These are phyloP conservation scores for Pulveroboletus sp. DNA, from an alignment of 768 basidiomycete species.

Conservation along the genomic window DNA sequence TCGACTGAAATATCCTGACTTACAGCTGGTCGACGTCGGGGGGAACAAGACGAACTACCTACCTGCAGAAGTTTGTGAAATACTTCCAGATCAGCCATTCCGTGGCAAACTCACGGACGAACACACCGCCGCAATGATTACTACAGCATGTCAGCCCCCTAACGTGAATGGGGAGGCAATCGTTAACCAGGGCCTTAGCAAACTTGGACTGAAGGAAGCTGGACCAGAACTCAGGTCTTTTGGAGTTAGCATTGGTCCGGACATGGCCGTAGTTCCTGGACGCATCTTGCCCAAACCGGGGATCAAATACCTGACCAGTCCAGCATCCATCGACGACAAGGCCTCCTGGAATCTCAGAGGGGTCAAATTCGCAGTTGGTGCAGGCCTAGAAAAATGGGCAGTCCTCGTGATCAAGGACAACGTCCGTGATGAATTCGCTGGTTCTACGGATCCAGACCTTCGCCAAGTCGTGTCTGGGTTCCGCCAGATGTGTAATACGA, in stretches of 20 bases:
- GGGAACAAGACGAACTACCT: slow-evolving; percentile 38
- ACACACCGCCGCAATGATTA: slow-evolving; percentile 51
- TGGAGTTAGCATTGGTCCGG: slow-evolving; percentile 40
- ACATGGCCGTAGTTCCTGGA: slow-evolving; percentile 55
- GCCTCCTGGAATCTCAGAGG: slow-evolving; percentile 53
- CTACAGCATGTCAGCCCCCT: slow-evolving; percentile 44
- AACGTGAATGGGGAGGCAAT: slow-evolving; percentile 46
- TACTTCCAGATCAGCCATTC: slow-evolving; percentile 38
- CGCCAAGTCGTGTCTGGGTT: slow-evolving; percentile 46
- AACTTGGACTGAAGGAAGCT: slow-evolving; percentile 38
- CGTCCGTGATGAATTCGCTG: slow-evolving; percentile 57
- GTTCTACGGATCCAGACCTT: slow-evolving; percentile 52
- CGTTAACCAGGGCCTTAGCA: slow-evolving; percentile 36
- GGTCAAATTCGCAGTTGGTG: slow-evolving; percentile 57
- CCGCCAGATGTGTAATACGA: slow-evolving; percentile 52
- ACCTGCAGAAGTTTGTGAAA: slow-evolving; percentile 47
- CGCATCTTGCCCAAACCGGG: slow-evolving; percentile 44
- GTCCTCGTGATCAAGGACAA: slow-evolving; percentile 66
- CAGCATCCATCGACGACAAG: slow-evolving; percentile 36
- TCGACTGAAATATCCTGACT: slow-evolving; percentile 33
- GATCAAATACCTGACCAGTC: slow-evolving; percentile 36
- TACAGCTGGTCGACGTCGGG: slow-evolving; percentile 48
- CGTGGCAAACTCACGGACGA: slow-evolving; percentile 52
- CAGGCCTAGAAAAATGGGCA: slow-evolving; percentile 55
- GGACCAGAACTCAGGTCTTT: slow-evolving; percentile 38